These are phyloP conservation scores for Trapa incisa DNA, from an alignment of 345 rosid genomes.

Conservation along the genomic window DNA sequence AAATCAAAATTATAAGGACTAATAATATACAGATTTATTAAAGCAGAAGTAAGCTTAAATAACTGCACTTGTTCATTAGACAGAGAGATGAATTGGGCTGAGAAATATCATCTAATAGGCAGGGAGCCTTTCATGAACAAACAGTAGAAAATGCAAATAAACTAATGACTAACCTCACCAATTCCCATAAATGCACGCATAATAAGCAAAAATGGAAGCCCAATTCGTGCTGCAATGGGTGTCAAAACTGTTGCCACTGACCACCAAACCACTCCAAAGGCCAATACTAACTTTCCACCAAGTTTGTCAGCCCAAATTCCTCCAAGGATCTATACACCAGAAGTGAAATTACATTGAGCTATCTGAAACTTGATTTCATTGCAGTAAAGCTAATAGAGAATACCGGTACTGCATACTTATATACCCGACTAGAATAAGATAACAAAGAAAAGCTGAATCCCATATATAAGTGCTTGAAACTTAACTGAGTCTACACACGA, in stretches of 20 bases:
- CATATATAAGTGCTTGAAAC: background rate
- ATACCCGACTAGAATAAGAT: background rate
- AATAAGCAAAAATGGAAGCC: slow-evolving; percentile 78
- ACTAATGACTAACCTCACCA: slow-evolving; percentile 58
- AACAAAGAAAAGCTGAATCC: background rate
- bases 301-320: slow-evolving; percentile 97
- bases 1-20: too few species aligned
- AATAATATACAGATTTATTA: background rate
- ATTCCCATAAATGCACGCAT: slow-evolving; percentile 96
- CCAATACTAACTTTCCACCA: slow-evolving; percentile 85
- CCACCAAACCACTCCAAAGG: slow-evolving; percentile 98
- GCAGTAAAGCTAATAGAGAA: background rate
- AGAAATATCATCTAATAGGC: background rate
- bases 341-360: background rate
- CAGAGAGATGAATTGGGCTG: background rate
- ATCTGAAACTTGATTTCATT: background rate
- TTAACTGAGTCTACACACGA: background rate
- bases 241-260: slow-evolving; percentile 82
- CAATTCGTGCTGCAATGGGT: slow-evolving; percentile 85
- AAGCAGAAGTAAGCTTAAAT: background rate
- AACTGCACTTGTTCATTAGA: background rate
- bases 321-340: slow-evolving; percentile 55
- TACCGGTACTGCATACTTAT: background rate
- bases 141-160: background rate
- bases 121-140: background rate